These are phyloP conservation scores for Nidula microcarpa DNA, from an alignment of 768 basidiomycete species.

Conservation along the genomic window DNA sequence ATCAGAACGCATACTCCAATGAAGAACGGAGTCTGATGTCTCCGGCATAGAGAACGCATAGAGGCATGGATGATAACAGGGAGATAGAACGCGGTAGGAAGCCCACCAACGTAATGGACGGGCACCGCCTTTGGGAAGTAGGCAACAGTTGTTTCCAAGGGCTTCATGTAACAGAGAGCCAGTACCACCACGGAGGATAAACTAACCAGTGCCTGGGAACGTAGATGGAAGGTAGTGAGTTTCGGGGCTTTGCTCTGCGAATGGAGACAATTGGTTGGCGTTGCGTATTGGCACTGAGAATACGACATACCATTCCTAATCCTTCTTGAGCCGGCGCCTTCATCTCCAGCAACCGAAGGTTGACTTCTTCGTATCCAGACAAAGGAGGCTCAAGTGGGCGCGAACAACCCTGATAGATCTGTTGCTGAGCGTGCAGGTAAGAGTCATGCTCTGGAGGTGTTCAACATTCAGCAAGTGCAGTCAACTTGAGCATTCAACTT, in stretches of 20 bases:
- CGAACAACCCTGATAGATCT: constrained; percentile 44
- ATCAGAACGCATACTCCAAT: constrained; percentile 23
- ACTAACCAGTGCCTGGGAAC: constrained; percentile 7
- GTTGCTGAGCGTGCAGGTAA: constrained; percentile 56
- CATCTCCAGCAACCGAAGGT: constrained; percentile 76
- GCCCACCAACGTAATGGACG: constrained; percentile 7
- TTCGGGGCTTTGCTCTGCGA: constrained; percentile 58
- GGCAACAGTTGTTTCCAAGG: not conserved
- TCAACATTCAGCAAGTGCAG: too few species aligned
- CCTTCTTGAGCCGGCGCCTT: constrained; percentile 77
- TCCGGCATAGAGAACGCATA: constrained; percentile 49
- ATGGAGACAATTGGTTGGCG: not conserved
- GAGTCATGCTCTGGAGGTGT: constrained; percentile 56
- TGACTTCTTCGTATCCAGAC: constrained; percentile 75
- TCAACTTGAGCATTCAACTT: constrained; percentile 37
- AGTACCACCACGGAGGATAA: constrained; percentile 17
- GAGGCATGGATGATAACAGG: constrained; percentile 32
- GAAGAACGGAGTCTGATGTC: constrained; percentile 42
- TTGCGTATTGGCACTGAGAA: not conserved
- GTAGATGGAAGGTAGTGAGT: constrained; percentile 53
- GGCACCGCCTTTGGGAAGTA: constrained; percentile 24
- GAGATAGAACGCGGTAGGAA: constrained; percentile 20
- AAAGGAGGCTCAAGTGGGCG: constrained; percentile 67
- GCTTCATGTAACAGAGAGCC: constrained; percentile 27
- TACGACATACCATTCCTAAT: constrained; percentile 65